phyloP scores from a whole-genome alignment of 306 rosid genomes.

The Casuarina glauca region DNA sequence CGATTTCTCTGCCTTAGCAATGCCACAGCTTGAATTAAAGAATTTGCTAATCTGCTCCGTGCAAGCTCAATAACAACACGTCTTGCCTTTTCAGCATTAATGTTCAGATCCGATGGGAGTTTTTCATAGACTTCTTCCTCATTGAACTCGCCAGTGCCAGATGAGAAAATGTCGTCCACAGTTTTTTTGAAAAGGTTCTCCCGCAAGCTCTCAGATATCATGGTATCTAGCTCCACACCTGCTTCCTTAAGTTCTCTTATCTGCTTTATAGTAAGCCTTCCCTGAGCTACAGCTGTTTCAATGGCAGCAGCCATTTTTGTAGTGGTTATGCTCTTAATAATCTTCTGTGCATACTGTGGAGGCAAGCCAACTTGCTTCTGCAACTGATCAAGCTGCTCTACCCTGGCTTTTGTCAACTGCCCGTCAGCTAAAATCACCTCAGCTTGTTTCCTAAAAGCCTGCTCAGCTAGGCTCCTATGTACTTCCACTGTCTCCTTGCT shows the following conservation, averaged over 20 bases:
- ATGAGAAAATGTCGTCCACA: slow-evolving; percentile 88
- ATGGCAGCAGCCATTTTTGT: slow-evolving; percentile 94
- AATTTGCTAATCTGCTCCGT: slow-evolving; percentile 69
- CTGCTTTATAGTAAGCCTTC: slow-evolving; percentile 83
- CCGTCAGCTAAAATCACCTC: slow-evolving; percentile 98
- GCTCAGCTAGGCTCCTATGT: slow-evolving; percentile 84
- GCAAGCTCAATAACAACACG: slow-evolving; percentile 72
- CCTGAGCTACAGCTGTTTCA: slow-evolving; percentile 90
- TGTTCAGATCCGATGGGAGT: slow-evolving; percentile 83
- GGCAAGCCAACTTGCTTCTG: slow-evolving; percentile 92
- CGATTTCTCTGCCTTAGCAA: slow-evolving; percentile 80
- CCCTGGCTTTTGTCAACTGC: slow-evolving; percentile 82
- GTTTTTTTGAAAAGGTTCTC: slow-evolving; percentile 89
- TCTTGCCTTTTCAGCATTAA: slow-evolving; percentile 74
- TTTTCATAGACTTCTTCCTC: slow-evolving; percentile 90
- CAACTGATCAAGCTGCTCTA: slow-evolving; percentile 76
- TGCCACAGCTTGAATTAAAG: slow-evolving; percentile 87
- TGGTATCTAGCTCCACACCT: slow-evolving; percentile 77
- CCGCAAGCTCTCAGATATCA: slow-evolving; percentile 80
- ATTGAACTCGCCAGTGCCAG: slow-evolving; percentile 96
- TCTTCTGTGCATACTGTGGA: slow-evolving; percentile 86
- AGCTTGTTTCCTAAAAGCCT: slow-evolving; percentile 92
- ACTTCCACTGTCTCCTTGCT: slow-evolving; percentile 74
- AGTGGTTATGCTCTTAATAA: slow-evolving; percentile 87
- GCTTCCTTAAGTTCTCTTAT: slow-evolving; percentile 96